A percentile compares a stretch with the other conserved stretches of the same genome.
These are phyloP conservation scores for Oidiodendron maius DNA, from an alignment of 495 filamentous ascomycete species.

Conservation along the genomic window DNA sequence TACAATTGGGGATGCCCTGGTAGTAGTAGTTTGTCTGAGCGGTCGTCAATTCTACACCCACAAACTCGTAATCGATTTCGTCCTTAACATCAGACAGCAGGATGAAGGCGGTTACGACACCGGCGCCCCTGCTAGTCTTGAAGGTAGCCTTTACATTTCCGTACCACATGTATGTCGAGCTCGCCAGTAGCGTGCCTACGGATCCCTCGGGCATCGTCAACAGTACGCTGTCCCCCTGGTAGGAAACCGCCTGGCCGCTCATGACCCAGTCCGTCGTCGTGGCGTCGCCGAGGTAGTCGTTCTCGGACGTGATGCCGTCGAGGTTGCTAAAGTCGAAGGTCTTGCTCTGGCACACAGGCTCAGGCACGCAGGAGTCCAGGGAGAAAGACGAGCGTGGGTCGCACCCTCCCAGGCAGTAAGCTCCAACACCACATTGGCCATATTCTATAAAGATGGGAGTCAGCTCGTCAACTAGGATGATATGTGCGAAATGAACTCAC, in stretches of 20 bases:
- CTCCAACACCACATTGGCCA: conserved; percentile 86
- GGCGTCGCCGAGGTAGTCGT: conserved; percentile 80
- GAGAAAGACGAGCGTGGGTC: conserved; percentile 76
- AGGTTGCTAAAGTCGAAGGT: conserved; percentile 67
- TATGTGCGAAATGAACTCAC: too few relatives aligned
- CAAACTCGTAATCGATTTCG: conserved; percentile 95
- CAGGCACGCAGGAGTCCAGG: conserved; percentile 81
- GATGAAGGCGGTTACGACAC: conserved; percentile 96
- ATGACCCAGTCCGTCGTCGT: conserved; percentile 78
- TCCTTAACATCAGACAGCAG: conserved; percentile 91
- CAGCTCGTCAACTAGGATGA: conserved; percentile 15
- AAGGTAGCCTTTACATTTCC: conserved; percentile 82
- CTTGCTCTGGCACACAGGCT: conserved; percentile 70
- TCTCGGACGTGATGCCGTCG: conserved; percentile 60
- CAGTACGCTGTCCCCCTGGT: conserved; percentile 52
- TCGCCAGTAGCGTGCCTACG: conserved; percentile 80
- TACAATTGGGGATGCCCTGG: conserved; percentile 90
- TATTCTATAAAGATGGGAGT: conserved; percentile 57
- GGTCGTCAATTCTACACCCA: conserved; percentile 69
- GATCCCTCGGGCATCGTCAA: conserved; percentile 82
- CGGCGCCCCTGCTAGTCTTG: conserved; percentile 77
- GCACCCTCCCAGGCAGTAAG: conserved; percentile 94
- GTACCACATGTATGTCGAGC: conserved; percentile 94
- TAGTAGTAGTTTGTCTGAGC: conserved; percentile 96
- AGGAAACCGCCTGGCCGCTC: conserved; percentile 64